Base-by-base conservation (phyloP, 2,329 filamentous ascomycete genomes). In the Pseudocercospora vitis region DNA sequence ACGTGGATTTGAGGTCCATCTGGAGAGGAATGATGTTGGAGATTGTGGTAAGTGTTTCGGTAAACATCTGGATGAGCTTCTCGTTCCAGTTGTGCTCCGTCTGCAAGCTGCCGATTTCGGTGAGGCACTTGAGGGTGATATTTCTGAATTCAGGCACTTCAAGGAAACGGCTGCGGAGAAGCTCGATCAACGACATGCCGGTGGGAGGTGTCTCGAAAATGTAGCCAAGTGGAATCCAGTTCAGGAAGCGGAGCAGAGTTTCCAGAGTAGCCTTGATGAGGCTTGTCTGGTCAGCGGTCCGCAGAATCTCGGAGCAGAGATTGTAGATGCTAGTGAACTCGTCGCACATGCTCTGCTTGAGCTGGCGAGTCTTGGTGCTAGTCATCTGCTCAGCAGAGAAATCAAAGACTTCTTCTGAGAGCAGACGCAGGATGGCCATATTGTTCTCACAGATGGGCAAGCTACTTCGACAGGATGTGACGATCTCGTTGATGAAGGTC, bases 381-480 rank as follows among this genome's bases (percentile, higher is more conserved):
- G 94, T 99, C 92, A 99, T 96, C 72, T 96, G 90, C 70, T 99
- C 94, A 60, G 92, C 90, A 1, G 94, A 99, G 74, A 95, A 99
- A 77, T 99, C 94, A 69, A 99, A 99, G 31, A 99, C 92, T 73
- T 99, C 94, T 73, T 99, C 94, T 5, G 94, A 99, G 40, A 99
- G 82, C 65, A 99, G 78, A 56, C 94, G 87, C 64, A 99, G 82
- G 65, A 99, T 97, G 61, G 89, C 91, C 94, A 99, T 99, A 80
- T 99, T 99, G 79, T 99, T 99, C 77, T 99, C 94, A 82, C 95
- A 99, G 66, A 99, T 95, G 31, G 92, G 94, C 50, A 99, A 79
- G 74, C 88, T 96, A 63, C 89, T 92, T 71, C 95, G 91, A 75
- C 91, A 97, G 52, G 94, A 92, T 18, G 90, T 88, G 66, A 99